Evolutionary conservation across 1,139 yeast genomes (phyloP).

Genomic region (Saccharomycopsis crataegensis): DNA sequence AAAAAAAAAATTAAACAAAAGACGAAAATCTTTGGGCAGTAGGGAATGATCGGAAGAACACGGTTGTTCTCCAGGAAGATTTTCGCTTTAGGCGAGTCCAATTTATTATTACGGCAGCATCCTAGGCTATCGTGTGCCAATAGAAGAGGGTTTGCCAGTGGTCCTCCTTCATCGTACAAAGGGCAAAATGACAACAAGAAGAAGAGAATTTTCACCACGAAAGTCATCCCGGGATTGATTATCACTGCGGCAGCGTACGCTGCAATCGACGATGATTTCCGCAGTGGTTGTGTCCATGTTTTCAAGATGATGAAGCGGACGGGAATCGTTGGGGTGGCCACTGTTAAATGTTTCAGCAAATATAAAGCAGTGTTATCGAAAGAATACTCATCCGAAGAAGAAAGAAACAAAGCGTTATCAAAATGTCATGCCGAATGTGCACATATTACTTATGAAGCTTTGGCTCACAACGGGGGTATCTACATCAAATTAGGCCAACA

Average conservation of each 20-base stretch:
- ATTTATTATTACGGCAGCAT: too few relatives aligned
- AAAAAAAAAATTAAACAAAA: too few relatives aligned
- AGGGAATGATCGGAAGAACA: too few relatives aligned
- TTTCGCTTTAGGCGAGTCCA: too few relatives aligned
- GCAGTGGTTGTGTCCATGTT: slow-evolving; percentile 4
- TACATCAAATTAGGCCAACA: slow-evolving; percentile 95
- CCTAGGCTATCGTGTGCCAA: too few relatives aligned
- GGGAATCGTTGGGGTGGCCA: slow-evolving; percentile 57
- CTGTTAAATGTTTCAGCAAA: slow-evolving; percentile 51
- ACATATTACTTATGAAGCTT: slow-evolving; percentile 63
- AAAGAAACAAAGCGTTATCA: slow-evolving; percentile 45
- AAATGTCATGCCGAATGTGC: slow-evolving; percentile 74
- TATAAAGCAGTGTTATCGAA: slow-evolving; percentile 52
- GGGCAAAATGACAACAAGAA: not conserved
- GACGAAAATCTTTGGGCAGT: too few relatives aligned
- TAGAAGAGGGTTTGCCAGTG: too few relatives aligned
- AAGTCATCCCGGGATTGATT: not conserved
- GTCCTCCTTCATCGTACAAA: not conserved
- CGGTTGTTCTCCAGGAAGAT: too few relatives aligned
- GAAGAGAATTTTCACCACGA: not conserved
- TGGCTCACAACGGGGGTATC: slow-evolving; percentile 84
- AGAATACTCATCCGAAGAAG: slow-evolving; percentile 38
- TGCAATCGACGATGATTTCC: slow-evolving; percentile 1
- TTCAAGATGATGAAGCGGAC: slow-evolving; percentile 33
- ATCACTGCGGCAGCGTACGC: not conserved